A percentile compares a stretch with the other conserved stretches of the same genome.
phyloP scores from a whole-genome alignment of 495 filamentous ascomycete species.

The Durotheca rogersii region DNA sequence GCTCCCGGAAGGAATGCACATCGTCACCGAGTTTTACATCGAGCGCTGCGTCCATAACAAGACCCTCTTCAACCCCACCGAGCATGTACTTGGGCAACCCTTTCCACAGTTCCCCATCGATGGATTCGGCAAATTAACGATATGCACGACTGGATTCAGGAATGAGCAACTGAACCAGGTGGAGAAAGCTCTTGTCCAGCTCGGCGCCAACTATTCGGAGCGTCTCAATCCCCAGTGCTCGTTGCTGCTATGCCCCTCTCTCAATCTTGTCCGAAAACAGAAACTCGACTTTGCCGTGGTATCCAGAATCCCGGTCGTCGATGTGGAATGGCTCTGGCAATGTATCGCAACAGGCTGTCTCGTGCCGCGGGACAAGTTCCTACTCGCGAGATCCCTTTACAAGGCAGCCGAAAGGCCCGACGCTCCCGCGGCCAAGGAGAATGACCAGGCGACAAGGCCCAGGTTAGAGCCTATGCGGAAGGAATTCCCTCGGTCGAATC shows the following conservation, averaged over 20 bases:
- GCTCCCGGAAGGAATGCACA: slow-evolving; percentile 41
- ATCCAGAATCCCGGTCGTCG: slow-evolving; percentile 77
- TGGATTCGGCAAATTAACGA: slow-evolving; percentile 65
- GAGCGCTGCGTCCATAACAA: slow-evolving; percentile 82
- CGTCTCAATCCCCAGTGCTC: slow-evolving; percentile 64
- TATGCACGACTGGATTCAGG: slow-evolving; percentile 80
- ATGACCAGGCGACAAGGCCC: slow-evolving; percentile 11
- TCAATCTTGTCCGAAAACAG: slow-evolving; percentile 58
- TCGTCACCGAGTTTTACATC: slow-evolving; percentile 90
- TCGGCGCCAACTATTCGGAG: slow-evolving; percentile 80
- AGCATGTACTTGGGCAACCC: slow-evolving; percentile 72
- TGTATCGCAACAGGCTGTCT: slow-evolving; percentile 58
- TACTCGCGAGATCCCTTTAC: slow-evolving; percentile 42
- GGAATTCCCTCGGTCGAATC: slow-evolving; percentile 3
- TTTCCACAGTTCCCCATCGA: slow-evolving; percentile 67
- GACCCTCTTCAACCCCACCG: slow-evolving; percentile 64
- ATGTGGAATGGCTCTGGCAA: slow-evolving; percentile 77
- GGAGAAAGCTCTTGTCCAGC: slow-evolving; percentile 67
- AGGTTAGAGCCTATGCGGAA: slow-evolving; percentile 15
- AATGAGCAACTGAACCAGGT: slow-evolving; percentile 85
- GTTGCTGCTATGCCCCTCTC: slow-evolving; percentile 66
- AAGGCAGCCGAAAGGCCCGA: not conserved
- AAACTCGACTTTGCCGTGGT: slow-evolving; percentile 73
- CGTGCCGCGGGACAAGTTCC: slow-evolving; percentile 39
- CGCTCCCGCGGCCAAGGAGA: slow-evolving; percentile 1